Conservation (phyloP, 2,329 filamentous ascomycete genomes). For the Akanthomyces dipterigenus region DNA sequence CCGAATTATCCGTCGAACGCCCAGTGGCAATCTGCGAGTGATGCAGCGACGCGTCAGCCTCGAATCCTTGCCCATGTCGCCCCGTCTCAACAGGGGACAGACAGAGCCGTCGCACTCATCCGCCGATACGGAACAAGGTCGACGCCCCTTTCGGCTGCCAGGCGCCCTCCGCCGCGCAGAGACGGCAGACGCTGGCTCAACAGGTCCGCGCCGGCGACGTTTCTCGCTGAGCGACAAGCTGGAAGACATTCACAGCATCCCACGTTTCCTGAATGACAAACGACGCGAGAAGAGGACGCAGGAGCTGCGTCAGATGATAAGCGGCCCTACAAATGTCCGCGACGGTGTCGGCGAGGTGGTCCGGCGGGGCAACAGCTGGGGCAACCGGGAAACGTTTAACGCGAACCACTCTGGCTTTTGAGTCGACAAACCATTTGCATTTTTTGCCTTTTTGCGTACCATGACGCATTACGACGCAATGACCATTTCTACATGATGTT, state of each 20-base stretch:
- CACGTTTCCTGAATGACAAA: slow-evolving; percentile 50
- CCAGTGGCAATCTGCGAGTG: slow-evolving; percentile 54
- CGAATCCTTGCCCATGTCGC: slow-evolving; percentile 30
- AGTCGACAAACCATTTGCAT: not conserved
- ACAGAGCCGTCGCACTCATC: slow-evolving; percentile 19
- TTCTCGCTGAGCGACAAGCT: slow-evolving; percentile 41
- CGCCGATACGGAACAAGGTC: slow-evolving; percentile 8
- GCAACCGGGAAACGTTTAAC: not conserved
- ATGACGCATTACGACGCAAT: not conserved
- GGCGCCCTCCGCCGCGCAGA: slow-evolving; percentile 25
- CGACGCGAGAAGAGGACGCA: slow-evolving; percentile 51
- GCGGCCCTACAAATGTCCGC: slow-evolving; percentile 49
- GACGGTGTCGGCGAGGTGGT: slow-evolving; percentile 54
- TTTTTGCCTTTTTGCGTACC: not conserved
- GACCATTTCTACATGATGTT: not conserved
- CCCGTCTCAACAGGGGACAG: slow-evolving; percentile 27
- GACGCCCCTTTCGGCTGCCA: slow-evolving; percentile 20
- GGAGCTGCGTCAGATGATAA: slow-evolving; percentile 54
- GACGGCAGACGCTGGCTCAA: slow-evolving; percentile 20
- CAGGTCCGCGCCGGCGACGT: slow-evolving; percentile 18
- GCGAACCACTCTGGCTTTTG: not conserved
- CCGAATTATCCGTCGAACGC: slow-evolving; percentile 51
- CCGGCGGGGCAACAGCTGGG: slow-evolving; percentile 28
- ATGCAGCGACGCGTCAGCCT: slow-evolving; percentile 46
- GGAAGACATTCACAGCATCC: slow-evolving; percentile 46